Evolutionary conservation across 306 rosid species (phyloP), one percentile per base, ranked within the genome.

Genomic region (Potentilla sterilis): DNA sequence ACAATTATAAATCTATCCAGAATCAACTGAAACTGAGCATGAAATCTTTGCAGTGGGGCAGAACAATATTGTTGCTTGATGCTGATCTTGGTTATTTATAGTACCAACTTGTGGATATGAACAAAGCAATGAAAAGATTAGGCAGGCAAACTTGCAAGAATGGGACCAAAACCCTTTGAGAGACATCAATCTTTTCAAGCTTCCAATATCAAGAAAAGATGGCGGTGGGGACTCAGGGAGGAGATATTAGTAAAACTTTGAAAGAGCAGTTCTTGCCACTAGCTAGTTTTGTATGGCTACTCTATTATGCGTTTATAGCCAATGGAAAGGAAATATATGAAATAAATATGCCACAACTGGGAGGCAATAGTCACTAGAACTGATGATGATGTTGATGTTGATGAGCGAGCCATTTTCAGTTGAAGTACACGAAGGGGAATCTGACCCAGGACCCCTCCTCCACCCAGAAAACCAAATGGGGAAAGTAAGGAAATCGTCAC

Each of bases 141-240:
- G 78, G 43, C 5, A 28, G 46, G 70, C 71, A 69, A 77, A 24
- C 18, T 43, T 19, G 52, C 38, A 35, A 11, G 55, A 38, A 76
- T 65, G 76, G 81, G 83, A 59, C 81, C 81, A 63, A 11, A 4
- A 46, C 41, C 14, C 15, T 10, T 37, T 4, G 4, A 13, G 74
- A 44, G 74, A 44, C 67, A 78, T 72, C 77, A 61, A 38, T 78
- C 78, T 55, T 38, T 66, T 81, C 67, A 67, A 75, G 28, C 68
- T 21, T 66, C 80, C 46, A 77, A 76, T 65, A 48, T 79, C 86
- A 64, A 74, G 43, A 75, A 75, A 64, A 55, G 71, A 78, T 70
- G 42, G 24, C 5, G 48, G 52, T 59, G 59, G 70, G 46, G 58
- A 7, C 69, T n/a, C 69, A 82, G 12, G 55, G 77, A 73, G 32